These are phyloP conservation scores for Boletus fagicola DNA, from an alignment of 768 basidiomycete species.

Conservation along the genomic window DNA sequence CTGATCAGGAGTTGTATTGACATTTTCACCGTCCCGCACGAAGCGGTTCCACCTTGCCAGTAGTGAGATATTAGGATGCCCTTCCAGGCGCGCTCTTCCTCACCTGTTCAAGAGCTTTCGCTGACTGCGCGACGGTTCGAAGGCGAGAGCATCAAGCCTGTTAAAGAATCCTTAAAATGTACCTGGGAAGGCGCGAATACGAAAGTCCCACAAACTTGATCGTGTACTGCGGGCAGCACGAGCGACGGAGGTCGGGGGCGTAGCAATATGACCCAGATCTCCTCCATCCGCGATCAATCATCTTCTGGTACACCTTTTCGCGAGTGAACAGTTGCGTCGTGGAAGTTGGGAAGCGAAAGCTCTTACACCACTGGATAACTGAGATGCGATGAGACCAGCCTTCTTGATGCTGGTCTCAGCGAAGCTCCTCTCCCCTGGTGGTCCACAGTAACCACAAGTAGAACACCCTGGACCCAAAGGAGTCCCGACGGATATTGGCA, in stretches of 20 bases:
- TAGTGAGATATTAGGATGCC: not conserved
- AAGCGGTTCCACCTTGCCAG: constrained; percentile 69
- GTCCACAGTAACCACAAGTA: constrained; percentile 68
- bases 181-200: constrained; percentile 3
- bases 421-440: constrained; percentile 47
- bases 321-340: not conserved
- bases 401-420: constrained; percentile 43
- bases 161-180: constrained; percentile 17
- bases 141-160: constrained; percentile 65
- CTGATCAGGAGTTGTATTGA: constrained; percentile 19
- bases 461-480: constrained; percentile 32
- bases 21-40: constrained; percentile 45
- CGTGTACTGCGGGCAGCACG: constrained; percentile 94
- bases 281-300: constrained; percentile 86
- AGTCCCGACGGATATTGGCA: constrained; percentile 30
- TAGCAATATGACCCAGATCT: constrained; percentile 84
- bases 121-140: constrained; percentile 71
- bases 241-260: constrained; percentile 74
- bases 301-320: constrained; percentile 67
- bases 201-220: constrained; percentile 60
- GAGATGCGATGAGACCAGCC: constrained; percentile 49
- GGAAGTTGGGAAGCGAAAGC: not conserved
- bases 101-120: constrained; percentile 73
- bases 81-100: not conserved
- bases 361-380: constrained; percentile 53